Evolutionary conservation across 495 filamentous ascomycete species (phyloP).

Genomic region (Pyronema omphalodes): DNA sequence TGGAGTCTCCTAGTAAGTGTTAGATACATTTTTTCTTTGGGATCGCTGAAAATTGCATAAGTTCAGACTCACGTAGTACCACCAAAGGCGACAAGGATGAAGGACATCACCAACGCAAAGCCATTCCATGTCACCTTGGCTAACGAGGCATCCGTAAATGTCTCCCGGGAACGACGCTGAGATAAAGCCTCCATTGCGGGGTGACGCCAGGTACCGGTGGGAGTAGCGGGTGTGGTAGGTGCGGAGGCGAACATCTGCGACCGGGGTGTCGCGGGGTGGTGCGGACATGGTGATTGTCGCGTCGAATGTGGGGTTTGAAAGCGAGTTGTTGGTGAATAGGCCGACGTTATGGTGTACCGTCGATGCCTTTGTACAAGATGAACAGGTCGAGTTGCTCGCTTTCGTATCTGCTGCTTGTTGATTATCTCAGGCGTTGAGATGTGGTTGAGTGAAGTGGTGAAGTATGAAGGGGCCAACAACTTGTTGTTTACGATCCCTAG

Average conservation of each 20-base stretch:
- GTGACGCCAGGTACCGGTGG: conserved; percentile 74
- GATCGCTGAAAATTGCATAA: background rate
- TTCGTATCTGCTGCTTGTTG: background rate
- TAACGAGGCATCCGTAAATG: conserved; percentile 53
- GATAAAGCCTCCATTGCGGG: conserved; percentile 63
- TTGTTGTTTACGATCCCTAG: background rate
- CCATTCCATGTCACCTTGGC: conserved; percentile 46
- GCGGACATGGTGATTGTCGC: background rate
- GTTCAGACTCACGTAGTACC: background rate
- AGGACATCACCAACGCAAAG: conserved; percentile 33
- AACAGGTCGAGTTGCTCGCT: background rate
- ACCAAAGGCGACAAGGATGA: conserved; percentile 12
- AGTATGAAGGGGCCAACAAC: background rate
- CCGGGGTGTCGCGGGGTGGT: conserved; percentile 11
- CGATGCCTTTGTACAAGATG: no score
- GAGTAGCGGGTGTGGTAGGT: conserved; percentile 27
- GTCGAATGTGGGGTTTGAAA: background rate
- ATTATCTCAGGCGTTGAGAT: background rate
- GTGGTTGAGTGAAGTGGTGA: background rate
- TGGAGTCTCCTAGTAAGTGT: no score
- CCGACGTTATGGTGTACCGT: no score
- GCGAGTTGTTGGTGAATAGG: background rate
- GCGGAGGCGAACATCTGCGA: conserved; percentile 7
- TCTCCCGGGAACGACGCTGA: conserved; percentile 49
- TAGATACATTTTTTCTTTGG: background rate